phyloP scores from a whole-genome alignment of 208 protist genomes.

The Entamoeba invadens region DNA sequence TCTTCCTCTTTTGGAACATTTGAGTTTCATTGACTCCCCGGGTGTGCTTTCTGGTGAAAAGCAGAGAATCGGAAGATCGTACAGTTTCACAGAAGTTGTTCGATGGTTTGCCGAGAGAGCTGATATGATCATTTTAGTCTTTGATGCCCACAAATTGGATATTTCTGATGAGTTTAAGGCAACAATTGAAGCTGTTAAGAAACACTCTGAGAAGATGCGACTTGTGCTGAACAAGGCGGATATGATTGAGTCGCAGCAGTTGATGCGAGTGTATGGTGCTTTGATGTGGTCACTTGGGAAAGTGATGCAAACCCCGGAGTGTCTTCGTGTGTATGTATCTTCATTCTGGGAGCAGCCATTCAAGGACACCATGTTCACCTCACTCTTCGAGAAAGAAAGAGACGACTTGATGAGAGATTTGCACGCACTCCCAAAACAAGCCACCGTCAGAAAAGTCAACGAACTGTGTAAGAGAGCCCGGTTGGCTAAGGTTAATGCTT shows the following conservation, averaged over 20 bases:
- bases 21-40: conserved; percentile 78
- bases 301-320: conserved; percentile 72
- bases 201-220: conserved; percentile 59
- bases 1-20: conserved; percentile 62
- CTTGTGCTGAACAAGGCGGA: conserved; percentile 89
- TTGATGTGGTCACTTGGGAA: conserved; percentile 79
- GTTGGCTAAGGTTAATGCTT: conserved; percentile 57
- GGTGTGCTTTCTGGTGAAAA: conserved; percentile 72
- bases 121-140: conserved; percentile 79
- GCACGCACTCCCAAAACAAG: conserved; percentile 58
- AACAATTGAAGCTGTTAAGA: conserved; percentile 43
- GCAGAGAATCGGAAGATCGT: conserved; percentile 51
- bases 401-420: conserved; percentile 61
- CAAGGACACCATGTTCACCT: conserved; percentile 48
- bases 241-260: conserved; percentile 64
- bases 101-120: conserved; percentile 72
- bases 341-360: conserved; percentile 80
- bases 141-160: conserved; percentile 89
- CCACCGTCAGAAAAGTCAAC: conserved; percentile 65
- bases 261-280: conserved; percentile 81
- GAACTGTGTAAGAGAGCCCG: conserved; percentile 61
- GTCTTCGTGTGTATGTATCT: conserved; percentile 74
- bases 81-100: conserved; percentile 51
- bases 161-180: conserved; percentile 53
- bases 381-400: conserved; percentile 63